Evolutionary conservation across 1,139 yeast species (phyloP), one percentile per base, ranked within the genome.

Genomic region (Saccharomycopsis phalli): DNA sequence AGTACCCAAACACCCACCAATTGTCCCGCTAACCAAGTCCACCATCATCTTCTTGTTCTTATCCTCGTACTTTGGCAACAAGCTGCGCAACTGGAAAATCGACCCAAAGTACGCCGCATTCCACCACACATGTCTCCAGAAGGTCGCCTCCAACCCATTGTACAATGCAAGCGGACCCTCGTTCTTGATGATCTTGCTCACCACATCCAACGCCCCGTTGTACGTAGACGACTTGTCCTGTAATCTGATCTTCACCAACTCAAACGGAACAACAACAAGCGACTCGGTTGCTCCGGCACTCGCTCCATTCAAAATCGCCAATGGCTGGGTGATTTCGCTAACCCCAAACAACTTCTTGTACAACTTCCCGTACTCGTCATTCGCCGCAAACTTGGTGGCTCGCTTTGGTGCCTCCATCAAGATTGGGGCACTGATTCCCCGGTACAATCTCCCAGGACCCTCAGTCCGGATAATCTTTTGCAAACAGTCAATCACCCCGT

Each of bases 401-500:
- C 88, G 70, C 71, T 91, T 91, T 49, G 98, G 98, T n/a, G 98
- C 98, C 61, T 91, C 99, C 98, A 91, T 91, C 56, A 91, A 70
- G 53, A 91, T 84, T 35, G 99, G 99, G 14, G 98, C 96, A 23
- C 81, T 66, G 53, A 91, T 91, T 50, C 98, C 98, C 60, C 88
- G 79, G 63, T 91, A 93, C 47, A 91, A 71, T 50, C 94, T 72
- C 17, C 80, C 65, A 38, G 76, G 69, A 32, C 98, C 99, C 63
- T 93, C 99, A 50, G 75, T 80, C 54, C 71, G 74, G 52, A 91
- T 72, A 52, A 91, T 91, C 63, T 87, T 86, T 52, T 71, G 65
- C 51, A 93, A 62, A 58, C 95, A 84, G 55, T 83, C 91, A 48
- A 87, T 55, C 55, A 94, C 84, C 54, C 96, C 95, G 40, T 66